These are phyloP conservation scores for Suhomyces vadensis DNA, from an alignment of 805 yeast species.

Conservation along the genomic window DNA sequence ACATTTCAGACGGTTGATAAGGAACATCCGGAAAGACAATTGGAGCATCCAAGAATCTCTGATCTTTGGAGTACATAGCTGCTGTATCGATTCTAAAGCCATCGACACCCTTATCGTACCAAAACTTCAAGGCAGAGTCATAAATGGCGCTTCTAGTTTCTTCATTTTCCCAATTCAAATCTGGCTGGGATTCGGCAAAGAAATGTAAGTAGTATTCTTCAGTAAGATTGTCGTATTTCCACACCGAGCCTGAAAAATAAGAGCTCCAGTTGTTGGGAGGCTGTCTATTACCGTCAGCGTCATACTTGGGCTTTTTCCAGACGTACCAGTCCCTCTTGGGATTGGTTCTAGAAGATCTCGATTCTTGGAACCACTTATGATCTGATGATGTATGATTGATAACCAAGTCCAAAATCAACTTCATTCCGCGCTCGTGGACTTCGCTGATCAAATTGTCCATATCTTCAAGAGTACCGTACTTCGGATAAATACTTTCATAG, in stretches of 20 bases:
- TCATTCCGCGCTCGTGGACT: conserved; percentile 50
- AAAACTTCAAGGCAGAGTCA: conserved; percentile 48
- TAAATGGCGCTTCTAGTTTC: conserved; percentile 41
- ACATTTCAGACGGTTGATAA: conserved; percentile 38
- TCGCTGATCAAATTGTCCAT: conserved; percentile 49
- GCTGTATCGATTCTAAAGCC: conserved; percentile 62
- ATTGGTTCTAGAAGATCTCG: conserved; percentile 48
- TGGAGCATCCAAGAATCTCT: conserved; percentile 49
- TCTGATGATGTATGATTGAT: conserved; percentile 57
- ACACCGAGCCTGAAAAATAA: conserved; percentile 55
- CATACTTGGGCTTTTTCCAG: conserved; percentile 53
- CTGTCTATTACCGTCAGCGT: conserved; percentile 47
- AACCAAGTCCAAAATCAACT: conserved; percentile 54
- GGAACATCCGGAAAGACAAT: conserved; percentile 39
- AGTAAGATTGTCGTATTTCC: conserved; percentile 55
- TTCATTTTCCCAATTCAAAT: conserved; percentile 60
- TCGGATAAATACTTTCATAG: conserved; percentile 52
- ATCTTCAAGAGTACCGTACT: conserved; percentile 56
- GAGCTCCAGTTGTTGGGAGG: conserved; percentile 62
- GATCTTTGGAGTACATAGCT: conserved; percentile 51
- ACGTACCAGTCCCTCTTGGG: conserved; percentile 63
- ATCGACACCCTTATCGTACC: conserved; percentile 57
- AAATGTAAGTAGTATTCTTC: conserved; percentile 55
- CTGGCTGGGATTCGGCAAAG: conserved; percentile 57
- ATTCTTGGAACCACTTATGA: conserved; percentile 60